Base-by-base conservation (phyloP, 345 rosid genomes). In the Eucalyptus tenuipes region DNA sequence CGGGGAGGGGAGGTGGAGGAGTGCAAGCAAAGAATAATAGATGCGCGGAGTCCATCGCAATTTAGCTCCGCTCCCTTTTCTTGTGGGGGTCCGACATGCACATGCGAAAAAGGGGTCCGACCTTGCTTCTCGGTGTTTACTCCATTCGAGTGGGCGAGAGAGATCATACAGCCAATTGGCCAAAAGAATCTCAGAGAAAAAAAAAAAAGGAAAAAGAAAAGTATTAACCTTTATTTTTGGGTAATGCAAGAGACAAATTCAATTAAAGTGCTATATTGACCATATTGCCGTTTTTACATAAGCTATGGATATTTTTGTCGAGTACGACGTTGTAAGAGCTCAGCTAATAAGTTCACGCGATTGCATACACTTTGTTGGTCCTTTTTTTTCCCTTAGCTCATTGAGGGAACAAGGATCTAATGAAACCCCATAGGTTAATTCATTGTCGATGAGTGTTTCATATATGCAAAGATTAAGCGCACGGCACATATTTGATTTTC, bases 271-370 rank as follows among this genome's bases (percentile, higher is more conserved):
- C 25, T 52, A 18, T 8, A 8, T 52, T 29, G 15, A 71, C 7
- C 18, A 37, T 37, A 14, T 71, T 7, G 6, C 13, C 6, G 4
- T 37, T 71, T 37, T 45, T 37, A 3, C 14, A 10, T 10, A 37
- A 75, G 8, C 42, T 3, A 20, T 37, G 27, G 8, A 37, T 10
- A 18, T 7, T 40, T 11, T 42, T 11, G 45, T 20, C 2, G 5
- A 5, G 12, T 2, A 37, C 2, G 4, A 71, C 1, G 27, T 37
- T 5, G 22, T 2, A 37, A 75, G 14, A 37, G 47, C 82, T 37
- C 4, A 0, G 13, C 13, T 37, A 17, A 37, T 66, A 31, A 31
- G 12, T 31, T 66, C 11, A 3, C 0, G 1, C 1, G 4, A 31
- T 1, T 16, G 18, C 81, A 37, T 18, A 33, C 25, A 71, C 25